Evolutionary conservation across 495 filamentous ascomycete genomes (phyloP).

Genomic region (Aspergillus nanangensis): DNA sequence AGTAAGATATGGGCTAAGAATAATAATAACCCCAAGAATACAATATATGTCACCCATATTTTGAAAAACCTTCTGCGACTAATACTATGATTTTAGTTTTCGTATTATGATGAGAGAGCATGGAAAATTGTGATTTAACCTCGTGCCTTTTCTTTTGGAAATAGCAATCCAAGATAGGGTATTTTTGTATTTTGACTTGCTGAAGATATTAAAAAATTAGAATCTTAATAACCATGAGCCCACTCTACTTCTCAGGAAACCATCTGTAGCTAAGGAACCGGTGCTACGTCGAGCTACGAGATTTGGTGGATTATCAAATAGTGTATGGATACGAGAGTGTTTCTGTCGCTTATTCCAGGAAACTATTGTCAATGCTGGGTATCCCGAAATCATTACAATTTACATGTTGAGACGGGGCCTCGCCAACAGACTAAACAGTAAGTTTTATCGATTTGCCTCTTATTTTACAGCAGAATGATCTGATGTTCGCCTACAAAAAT

Average conservation of each 20-base stretch:
- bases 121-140: slow-evolving; percentile 5
- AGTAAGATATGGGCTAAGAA: slow-evolving; percentile 9
- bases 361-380: slow-evolving; percentile 7
- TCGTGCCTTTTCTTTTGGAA: slow-evolving; percentile 2
- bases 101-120: slow-evolving; percentile 6
- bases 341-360: slow-evolving; percentile 3
- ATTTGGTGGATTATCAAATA: slow-evolving; percentile 1
- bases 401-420: slow-evolving; percentile 6
- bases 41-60: slow-evolving; percentile 3
- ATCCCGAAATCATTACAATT: slow-evolving; percentile 9
- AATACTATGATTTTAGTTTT: not conserved
- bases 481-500: slow-evolving; percentile 6
- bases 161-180: slow-evolving; percentile 2
- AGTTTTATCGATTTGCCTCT: not conserved
- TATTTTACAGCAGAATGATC: slow-evolving; percentile 2
- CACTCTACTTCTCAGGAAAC: slow-evolving; percentile 2
- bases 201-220: slow-evolving; percentile 4
- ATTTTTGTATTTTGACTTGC: slow-evolving; percentile 3
- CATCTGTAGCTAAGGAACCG: slow-evolving; percentile 4
- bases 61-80: not conserved
- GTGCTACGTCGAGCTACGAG: slow-evolving; percentile 4
- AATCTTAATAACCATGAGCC: slow-evolving; percentile 5
- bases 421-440: slow-evolving; percentile 7
- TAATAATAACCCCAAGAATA: slow-evolving; percentile 7
- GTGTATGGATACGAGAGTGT: slow-evolving; percentile 3